These are phyloP conservation scores for Xylaria sp. DNA, from an alignment of 2,329 filamentous ascomycete genomes.

Conservation along the genomic window DNA sequence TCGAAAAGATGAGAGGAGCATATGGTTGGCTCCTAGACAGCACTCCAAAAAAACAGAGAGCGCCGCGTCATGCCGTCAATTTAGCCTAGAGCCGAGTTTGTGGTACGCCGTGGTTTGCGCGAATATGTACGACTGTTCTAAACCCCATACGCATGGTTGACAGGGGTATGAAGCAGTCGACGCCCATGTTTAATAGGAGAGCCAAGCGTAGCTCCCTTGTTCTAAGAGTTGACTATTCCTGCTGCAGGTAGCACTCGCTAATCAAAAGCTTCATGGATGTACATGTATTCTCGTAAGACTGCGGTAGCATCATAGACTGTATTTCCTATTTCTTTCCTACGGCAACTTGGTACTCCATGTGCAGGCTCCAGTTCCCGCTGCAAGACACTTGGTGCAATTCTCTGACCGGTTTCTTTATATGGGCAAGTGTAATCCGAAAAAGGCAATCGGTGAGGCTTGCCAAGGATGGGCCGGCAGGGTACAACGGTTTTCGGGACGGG, in stretches of 20 bases:
- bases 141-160: slow-evolving; percentile 41
- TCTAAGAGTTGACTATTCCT: slow-evolving; percentile 24
- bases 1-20: slow-evolving; percentile 6
- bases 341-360: slow-evolving; percentile 16
- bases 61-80: slow-evolving; percentile 38
- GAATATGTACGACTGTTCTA: slow-evolving; percentile 46
- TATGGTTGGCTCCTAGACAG: slow-evolving; percentile 12
- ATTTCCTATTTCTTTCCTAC: neutral
- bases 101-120: slow-evolving; percentile 41
- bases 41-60: slow-evolving; percentile 19
- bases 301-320: slow-evolving; percentile 2
- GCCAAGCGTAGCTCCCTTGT: slow-evolving; percentile 13
- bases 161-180: slow-evolving; percentile 38
- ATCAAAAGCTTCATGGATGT: slow-evolving; percentile 22
- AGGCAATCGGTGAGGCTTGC: slow-evolving; percentile 34
- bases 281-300: slow-evolving; percentile 25
- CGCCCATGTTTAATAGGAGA: slow-evolving; percentile 13
- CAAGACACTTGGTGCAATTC: slow-evolving; percentile 42
- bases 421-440: slow-evolving; percentile 37
- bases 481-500: slow-evolving; percentile 45
- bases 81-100: slow-evolving; percentile 37
- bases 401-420: slow-evolving; percentile 41
- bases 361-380: slow-evolving; percentile 39
- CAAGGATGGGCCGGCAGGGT: slow-evolving; percentile 40
- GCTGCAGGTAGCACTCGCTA: slow-evolving; percentile 30